A percentile compares a stretch with the other conserved stretches of the same genome.
Evolutionary conservation across 371 early-diverging fungal species (phyloP).

Genomic region (Mucor irregularis): DNA sequence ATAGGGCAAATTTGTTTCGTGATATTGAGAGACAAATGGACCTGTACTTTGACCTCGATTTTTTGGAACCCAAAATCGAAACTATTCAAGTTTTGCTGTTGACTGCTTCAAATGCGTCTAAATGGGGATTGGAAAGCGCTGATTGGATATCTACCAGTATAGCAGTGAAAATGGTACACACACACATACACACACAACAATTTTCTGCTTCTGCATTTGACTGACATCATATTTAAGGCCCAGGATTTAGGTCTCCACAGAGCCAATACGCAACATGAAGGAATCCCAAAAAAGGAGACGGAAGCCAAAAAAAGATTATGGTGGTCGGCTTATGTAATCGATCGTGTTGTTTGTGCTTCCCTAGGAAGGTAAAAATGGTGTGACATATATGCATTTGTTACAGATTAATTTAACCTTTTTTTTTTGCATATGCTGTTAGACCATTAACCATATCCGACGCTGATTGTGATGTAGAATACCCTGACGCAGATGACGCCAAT

Average conservation of each 20-base stretch:
- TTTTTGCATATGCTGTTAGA: too few species aligned
- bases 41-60: conserved; percentile 22
- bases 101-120: conserved; percentile 16
- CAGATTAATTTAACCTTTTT: background rate
- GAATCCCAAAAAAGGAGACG: conserved; percentile 11
- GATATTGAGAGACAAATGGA: conserved; percentile 13
- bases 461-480: conserved; percentile 44
- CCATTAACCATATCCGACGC: conserved; percentile 44
- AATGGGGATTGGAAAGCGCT: conserved; percentile 33
- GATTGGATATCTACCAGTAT: conserved; percentile 43
- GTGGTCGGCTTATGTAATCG: conserved; percentile 49
- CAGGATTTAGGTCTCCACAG: conserved; percentile 48
- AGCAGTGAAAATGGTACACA: conserved; percentile 48
- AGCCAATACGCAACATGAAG: conserved; percentile 28
- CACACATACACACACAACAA: too few species aligned
- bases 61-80: conserved; percentile 32
- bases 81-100: conserved; percentile 34
- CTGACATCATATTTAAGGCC: conserved; percentile 16
- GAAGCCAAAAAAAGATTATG: conserved; percentile 39
- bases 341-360: conserved; percentile 44
- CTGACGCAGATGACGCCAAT: conserved; percentile 11
- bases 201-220: background rate
- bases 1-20: conserved; percentile 12
- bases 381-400: background rate
- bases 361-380: conserved; percentile 36